Conservation (phyloP, 371 early-diverging fungal genomes). For the Lichtheimia hyalospora region DNA sequence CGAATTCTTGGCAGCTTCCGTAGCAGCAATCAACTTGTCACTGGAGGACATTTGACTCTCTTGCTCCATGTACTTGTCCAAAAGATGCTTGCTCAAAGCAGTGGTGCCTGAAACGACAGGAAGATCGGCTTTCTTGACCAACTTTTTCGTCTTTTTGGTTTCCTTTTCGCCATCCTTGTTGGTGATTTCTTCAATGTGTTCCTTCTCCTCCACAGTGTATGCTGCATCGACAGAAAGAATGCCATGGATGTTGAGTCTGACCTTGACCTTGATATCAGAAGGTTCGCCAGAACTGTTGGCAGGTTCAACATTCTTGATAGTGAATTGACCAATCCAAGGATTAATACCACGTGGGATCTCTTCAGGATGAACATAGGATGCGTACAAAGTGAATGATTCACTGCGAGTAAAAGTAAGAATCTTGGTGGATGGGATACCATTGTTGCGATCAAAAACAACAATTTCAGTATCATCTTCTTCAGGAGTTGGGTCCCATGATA, state of each 20-base stretch:
- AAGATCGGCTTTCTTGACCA: constrained; percentile 87
- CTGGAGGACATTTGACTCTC: constrained; percentile 86
- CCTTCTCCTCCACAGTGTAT: constrained; percentile 86
- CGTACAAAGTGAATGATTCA: constrained; percentile 81
- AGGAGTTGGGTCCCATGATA: constrained; percentile 69
- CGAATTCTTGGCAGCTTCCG: constrained; percentile 92
- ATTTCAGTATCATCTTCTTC: constrained; percentile 76
- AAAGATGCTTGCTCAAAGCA: constrained; percentile 52
- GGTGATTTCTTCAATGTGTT: constrained; percentile 68
- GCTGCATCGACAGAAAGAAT: constrained; percentile 83
- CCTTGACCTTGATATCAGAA: constrained; percentile 91
- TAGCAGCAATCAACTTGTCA: constrained; percentile 91
- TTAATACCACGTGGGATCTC: constrained; percentile 71
- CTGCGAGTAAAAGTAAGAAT: constrained; percentile 79
- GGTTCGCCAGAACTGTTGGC: constrained; percentile 38
- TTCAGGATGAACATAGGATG: constrained; percentile 72
- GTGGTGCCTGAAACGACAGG: constrained; percentile 66
- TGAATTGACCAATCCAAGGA: constrained; percentile 72
- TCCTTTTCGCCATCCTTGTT: constrained; percentile 63
- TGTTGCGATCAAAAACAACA: constrained; percentile 66
- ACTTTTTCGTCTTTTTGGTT: constrained; percentile 79
- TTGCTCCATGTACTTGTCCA: constrained; percentile 68
- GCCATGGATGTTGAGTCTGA: constrained; percentile 82
- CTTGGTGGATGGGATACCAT: constrained; percentile 86
- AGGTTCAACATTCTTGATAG: constrained; percentile 57